Conservation (phyloP, 169 alveolate genomes). For the Toxoplasma gondii region DNA sequence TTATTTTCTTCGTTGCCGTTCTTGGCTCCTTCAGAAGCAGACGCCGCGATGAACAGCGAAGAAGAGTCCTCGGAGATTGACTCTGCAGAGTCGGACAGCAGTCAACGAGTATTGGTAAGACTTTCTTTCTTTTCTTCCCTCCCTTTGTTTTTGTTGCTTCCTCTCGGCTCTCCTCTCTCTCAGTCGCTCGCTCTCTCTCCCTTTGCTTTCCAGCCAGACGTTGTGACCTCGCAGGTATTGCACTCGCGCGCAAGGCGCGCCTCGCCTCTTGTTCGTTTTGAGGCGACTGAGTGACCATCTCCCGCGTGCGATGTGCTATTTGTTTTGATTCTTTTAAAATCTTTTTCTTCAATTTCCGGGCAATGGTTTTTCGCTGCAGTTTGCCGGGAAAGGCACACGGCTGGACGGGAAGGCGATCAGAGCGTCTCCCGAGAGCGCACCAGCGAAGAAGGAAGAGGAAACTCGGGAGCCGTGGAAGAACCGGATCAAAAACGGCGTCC, state of each 20-base stretch:
- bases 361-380: background rate
- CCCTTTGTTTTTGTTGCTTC: background rate
- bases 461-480: background rate
- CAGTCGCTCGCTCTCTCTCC: too few relatives aligned
- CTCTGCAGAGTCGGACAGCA: background rate
- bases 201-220: too few relatives aligned
- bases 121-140: background rate
- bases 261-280: too few relatives aligned
- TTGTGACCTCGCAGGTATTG: too few relatives aligned
- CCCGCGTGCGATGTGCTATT: background rate
- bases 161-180: too few relatives aligned
- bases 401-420: slow-evolving; percentile 31
- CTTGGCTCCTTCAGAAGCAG: background rate
- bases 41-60: background rate
- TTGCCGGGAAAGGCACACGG: background rate
- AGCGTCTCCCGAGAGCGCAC: background rate
- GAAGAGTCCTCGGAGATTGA: background rate
- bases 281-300: too few relatives aligned
- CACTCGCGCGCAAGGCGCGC: too few relatives aligned
- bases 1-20: background rate
- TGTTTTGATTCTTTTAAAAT: background rate
- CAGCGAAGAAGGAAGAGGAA: background rate
- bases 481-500: background rate
- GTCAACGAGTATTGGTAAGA: background rate
- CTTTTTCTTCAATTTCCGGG: too few relatives aligned